These are phyloP conservation scores for Ophiostoma pallidulum DNA, from an alignment of 2,329 filamentous ascomycete genomes.

Conservation along the genomic window DNA sequence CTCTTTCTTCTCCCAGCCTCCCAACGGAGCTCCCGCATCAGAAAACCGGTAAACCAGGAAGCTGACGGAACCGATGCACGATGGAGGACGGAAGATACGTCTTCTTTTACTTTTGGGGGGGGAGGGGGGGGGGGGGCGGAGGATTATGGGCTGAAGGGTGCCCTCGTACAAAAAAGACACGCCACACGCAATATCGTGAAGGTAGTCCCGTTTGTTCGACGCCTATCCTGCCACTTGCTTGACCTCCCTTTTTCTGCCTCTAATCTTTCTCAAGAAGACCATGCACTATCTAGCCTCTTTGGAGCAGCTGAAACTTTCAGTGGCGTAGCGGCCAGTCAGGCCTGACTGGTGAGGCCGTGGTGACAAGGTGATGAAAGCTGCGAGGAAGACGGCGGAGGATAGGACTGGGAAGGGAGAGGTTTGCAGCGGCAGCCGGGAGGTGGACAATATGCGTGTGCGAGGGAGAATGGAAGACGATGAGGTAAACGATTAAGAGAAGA, in stretches of 20 bases:
- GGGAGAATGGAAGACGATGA: neutral
- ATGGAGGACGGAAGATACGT: no score
- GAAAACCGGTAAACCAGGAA: no score
- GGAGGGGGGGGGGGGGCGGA: no score
- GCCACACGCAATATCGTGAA: neutral
- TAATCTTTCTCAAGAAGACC: no score
- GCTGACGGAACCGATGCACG: no score
- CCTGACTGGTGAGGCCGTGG: slow-evolving; percentile 13
- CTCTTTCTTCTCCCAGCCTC: neutral
- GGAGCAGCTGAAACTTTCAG: neutral
- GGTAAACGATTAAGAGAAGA: neutral
- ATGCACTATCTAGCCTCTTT: no score
- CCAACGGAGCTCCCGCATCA: no score
- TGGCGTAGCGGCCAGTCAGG: slow-evolving; percentile 11
- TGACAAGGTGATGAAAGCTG: neutral
- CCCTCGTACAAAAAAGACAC: neutral
- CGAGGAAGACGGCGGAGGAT: neutral
- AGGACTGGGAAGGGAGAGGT: neutral
- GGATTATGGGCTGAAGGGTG: neutral
- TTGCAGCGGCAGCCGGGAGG: neutral
- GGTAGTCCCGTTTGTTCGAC: neutral
- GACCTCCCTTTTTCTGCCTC: no score
- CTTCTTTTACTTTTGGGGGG: no score
- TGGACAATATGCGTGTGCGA: neutral
- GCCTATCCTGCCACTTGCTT: neutral